Percentiles rank a stretch among this genome's conserved stretches.
phyloP scores from a whole-genome alignment of 495 filamentous ascomycete species.

The Oleoguttula mirabilis region DNA sequence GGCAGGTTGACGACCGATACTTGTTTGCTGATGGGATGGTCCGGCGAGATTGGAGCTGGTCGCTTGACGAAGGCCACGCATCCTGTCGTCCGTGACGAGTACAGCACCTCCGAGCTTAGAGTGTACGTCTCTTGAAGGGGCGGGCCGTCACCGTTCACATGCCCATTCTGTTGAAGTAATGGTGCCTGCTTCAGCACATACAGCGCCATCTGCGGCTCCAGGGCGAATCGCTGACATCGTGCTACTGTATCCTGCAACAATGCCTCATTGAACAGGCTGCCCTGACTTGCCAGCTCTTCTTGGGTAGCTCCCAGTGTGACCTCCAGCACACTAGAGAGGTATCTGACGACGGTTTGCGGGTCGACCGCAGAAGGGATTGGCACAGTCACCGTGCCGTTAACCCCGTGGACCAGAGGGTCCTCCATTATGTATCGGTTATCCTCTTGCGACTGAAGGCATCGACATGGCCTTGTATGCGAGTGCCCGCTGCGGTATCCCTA shows the following conservation, averaged over 20 bases:
- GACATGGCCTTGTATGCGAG: neutral
- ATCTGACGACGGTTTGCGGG: conserved; percentile 56
- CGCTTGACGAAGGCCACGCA: conserved; percentile 85
- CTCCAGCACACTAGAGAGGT: conserved; percentile 65
- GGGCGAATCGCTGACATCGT: conserved; percentile 78
- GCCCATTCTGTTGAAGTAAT: conserved; percentile 36
- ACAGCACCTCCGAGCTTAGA: conserved; percentile 68
- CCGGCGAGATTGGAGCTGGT: conserved; percentile 70
- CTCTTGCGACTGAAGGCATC: neutral
- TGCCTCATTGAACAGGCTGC: conserved; percentile 66
- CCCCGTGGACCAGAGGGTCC: conserved; percentile 27
- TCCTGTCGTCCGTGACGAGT: conserved; percentile 62
- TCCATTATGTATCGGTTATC: conserved; percentile 24
- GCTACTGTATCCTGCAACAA: conserved; percentile 66
- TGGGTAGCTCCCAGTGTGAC: conserved; percentile 75
- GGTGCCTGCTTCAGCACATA: conserved; percentile 80
- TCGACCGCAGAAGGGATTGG: conserved; percentile 38
- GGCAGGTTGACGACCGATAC: conserved; percentile 88
- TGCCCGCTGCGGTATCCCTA: too few species aligned
- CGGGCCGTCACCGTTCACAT: conserved; percentile 11
- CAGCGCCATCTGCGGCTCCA: conserved; percentile 71
- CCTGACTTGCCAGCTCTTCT: conserved; percentile 63
- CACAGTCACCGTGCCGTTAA: conserved; percentile 30
- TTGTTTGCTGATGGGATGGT: conserved; percentile 65
- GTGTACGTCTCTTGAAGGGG: conserved; percentile 48